Evolutionary conservation across 2,329 filamentous ascomycete species (phyloP).

Genomic region (Epichloe gansuensis): DNA sequence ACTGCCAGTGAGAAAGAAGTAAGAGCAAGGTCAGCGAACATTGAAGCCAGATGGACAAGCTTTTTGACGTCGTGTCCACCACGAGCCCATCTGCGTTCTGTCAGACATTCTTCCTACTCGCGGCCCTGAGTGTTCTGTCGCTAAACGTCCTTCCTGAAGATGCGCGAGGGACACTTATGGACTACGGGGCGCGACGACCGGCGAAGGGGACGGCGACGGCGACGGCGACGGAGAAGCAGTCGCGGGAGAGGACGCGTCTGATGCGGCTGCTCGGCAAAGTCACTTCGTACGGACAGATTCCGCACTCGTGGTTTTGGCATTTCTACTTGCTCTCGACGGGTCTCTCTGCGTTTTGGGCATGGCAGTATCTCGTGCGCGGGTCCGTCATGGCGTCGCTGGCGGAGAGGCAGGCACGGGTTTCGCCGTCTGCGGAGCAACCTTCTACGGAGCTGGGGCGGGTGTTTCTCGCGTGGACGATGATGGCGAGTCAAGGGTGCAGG

Average conservation of each 20-base stretch:
- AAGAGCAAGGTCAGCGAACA: neutral
- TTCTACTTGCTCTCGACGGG: conserved; percentile 67
- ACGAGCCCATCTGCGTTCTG: neutral
- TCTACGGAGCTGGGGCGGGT: conserved; percentile 49
- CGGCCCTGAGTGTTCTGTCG: conserved; percentile 26
- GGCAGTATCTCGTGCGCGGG: conserved; percentile 46
- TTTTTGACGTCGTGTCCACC: neutral
- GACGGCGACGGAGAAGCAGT: neutral
- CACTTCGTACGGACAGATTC: conserved; percentile 42
- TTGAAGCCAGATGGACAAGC: neutral
- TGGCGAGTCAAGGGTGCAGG: conserved; percentile 61
- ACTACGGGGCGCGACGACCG: conserved; percentile 36
- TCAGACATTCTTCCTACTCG: conserved; percentile 34
- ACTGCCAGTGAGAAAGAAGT: too few relatives aligned
- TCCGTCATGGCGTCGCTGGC: conserved; percentile 35
- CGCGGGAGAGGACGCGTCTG: neutral
- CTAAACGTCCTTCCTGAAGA: conserved; percentile 31
- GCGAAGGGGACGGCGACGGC: neutral
- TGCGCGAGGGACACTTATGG: conserved; percentile 31
- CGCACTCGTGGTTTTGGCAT: conserved; percentile 79
- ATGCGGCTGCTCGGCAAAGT: conserved; percentile 11
- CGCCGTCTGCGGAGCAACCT: conserved; percentile 4
- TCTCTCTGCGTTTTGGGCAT: conserved; percentile 62
- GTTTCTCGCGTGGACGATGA: conserved; percentile 53
- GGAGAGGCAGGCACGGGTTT: conserved; percentile 19